Base-by-base conservation (phyloP, 148 eudicot species). In the Linanthus parryae region DNA sequence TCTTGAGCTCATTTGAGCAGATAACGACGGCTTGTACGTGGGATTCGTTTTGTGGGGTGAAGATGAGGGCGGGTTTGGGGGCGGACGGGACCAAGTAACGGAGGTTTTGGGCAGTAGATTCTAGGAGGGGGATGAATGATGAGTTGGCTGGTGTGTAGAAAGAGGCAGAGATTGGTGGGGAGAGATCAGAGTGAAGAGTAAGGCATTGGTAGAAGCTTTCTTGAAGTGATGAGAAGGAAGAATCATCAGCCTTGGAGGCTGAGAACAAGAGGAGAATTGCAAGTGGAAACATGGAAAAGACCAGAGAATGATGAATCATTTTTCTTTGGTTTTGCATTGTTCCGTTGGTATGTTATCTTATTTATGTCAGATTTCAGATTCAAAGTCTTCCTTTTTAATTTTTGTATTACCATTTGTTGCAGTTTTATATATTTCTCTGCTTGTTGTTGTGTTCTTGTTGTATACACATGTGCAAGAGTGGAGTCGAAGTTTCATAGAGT, bases 81-180 rank as follows among this genome's bases (percentile, higher is more conserved):
- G 59, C 39, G 13, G 63, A 52, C 4, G 65, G 26, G 20, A 35
- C 38, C 28, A 62, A 34, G 25, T 52, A 64, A 14, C 76, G 27
- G 8, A 73, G 64, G 22, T 73, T 73, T 29, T 60, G 74, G 12
- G 71, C 74, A 1, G 64, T 17, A 3, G 71, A 68, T 60, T 60
- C 26, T 1, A 73, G 59, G 53, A 69, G 8, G 25, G 70, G n/a
- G 14, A 28, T 10, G 39, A 54, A 73, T 1, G 78, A 59, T 6
- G 61, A 2, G 46, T 51, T 64, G 54, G 21, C 41, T 26, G 67
- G 68, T 33, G 68, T 58, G 41, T 45, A 56, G 12, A 72, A 62
- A 30, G 41, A 44, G 2, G 63, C 30, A 12, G 76, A 61, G 60
- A 66, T 50, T 9, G 70, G 70, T 16, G 51, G 8, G 22, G 65